These are phyloP conservation scores for Phycomyces blakesleeanus DNA, from an alignment of 192 early-diverging fungal genomes.

Conservation along the genomic window DNA sequence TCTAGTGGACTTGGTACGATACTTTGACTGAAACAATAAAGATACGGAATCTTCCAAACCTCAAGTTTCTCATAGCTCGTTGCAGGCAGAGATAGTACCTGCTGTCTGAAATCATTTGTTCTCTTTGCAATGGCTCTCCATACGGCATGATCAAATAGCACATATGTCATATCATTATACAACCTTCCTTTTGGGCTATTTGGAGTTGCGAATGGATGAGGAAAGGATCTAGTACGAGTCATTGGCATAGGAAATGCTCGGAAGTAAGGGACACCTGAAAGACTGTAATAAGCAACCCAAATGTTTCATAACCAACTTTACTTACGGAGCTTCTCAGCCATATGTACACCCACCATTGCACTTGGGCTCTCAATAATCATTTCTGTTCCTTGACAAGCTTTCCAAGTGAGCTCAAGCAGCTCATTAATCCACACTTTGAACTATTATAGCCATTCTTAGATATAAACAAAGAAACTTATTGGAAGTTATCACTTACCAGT, in stretches of 20 bases:
- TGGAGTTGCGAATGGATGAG: constrained; percentile 65
- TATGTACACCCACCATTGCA: constrained; percentile 66
- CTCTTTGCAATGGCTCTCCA: constrained; percentile 58
- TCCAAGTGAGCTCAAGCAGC: constrained; percentile 51
- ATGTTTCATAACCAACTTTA: not conserved
- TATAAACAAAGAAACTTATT: not conserved
- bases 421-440: constrained; percentile 65
- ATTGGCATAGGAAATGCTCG: constrained; percentile 71
- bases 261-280: constrained; percentile 56
- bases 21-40: constrained; percentile 61
- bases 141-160: constrained; percentile 64
- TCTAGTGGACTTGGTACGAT: constrained; percentile 59
- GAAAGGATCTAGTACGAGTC: constrained; percentile 69
- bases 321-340: constrained; percentile 55
- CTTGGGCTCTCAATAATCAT: constrained; percentile 67
- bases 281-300: not conserved
- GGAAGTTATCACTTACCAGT: constrained; percentile 21
- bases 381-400: constrained; percentile 59
- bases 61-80: constrained; percentile 51
- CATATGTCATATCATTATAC: constrained; percentile 67
- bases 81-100: constrained; percentile 39
- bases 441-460: constrained; percentile 13
- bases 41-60: constrained; percentile 51
- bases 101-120: constrained; percentile 55
- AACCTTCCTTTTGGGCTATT: constrained; percentile 41